phyloP scores from a whole-genome alignment of 495 filamentous ascomycete genomes.

The Talaromyces adpressus region DNA sequence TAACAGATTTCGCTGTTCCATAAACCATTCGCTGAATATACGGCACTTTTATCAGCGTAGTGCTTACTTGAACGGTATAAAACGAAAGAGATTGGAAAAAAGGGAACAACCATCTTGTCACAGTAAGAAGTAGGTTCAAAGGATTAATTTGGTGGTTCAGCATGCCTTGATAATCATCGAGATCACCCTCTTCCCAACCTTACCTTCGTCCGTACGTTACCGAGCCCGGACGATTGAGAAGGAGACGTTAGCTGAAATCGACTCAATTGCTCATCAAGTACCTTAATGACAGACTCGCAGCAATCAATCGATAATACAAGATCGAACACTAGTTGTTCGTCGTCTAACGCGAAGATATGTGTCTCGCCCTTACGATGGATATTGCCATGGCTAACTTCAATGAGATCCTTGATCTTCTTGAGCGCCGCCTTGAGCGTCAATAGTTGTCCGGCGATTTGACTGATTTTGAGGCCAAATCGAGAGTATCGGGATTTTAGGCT shows the following conservation, averaged over 20 bases:
- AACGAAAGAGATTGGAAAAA: not conserved
- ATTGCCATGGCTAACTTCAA: not conserved
- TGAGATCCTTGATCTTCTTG: conserved; percentile 13
- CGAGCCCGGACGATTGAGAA: not conserved
- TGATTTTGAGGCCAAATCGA: not conserved
- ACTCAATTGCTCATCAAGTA: conserved; percentile 9
- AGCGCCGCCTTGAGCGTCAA: conserved; percentile 14
- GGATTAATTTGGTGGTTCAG: conserved; percentile 13
- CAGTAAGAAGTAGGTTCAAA: conserved; percentile 15
- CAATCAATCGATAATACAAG: conserved; percentile 11
- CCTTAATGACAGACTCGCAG: conserved; percentile 8
- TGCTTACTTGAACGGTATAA: not conserved
- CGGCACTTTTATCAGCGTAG: not conserved
- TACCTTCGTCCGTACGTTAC: conserved; percentile 8
- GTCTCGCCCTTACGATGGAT: not conserved
- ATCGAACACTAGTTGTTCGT: conserved; percentile 9
- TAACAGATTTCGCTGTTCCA: conserved; percentile 9
- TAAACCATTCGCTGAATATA: not conserved
- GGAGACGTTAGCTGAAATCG: conserved; percentile 3
- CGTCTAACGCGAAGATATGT: not conserved
- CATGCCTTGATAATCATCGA: conserved; percentile 4
- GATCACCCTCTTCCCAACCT: conserved; percentile 1
- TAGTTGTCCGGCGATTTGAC: conserved; percentile 12
- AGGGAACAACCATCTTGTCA: conserved; percentile 9
- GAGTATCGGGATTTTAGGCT: not conserved